These are phyloP conservation scores for Sclerotinia borealis DNA, from an alignment of 2,329 filamentous ascomycete species.

Conservation along the genomic window DNA sequence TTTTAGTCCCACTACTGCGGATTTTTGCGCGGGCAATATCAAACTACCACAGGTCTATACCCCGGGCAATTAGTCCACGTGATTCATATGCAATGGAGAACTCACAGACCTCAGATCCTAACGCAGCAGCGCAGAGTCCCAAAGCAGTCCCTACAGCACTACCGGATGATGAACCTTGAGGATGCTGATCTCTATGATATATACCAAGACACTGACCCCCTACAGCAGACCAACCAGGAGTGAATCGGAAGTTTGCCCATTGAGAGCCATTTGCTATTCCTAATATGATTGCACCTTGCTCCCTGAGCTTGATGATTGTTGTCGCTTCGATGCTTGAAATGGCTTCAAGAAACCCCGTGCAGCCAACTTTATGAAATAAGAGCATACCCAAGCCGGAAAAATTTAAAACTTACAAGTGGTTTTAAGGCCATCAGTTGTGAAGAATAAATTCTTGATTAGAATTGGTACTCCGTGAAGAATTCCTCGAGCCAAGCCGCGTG, in stretches of 20 bases:
- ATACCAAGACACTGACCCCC: conserved; percentile 55
- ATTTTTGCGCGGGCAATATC: conserved; percentile 44
- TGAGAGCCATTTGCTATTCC: conserved; percentile 40
- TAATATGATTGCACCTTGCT: conserved; percentile 15
- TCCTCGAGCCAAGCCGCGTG: conserved; percentile 14
- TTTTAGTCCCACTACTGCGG: conserved; percentile 61
- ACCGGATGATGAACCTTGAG: conserved; percentile 10
- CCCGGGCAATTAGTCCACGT: conserved; percentile 1
- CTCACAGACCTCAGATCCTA: conserved; percentile 50
- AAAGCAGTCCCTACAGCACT: conserved; percentile 13
- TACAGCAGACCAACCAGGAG: conserved; percentile 54
- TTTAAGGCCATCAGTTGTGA: conserved; percentile 53
- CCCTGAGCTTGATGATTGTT: conserved; percentile 31
- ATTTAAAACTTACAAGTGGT: conserved; percentile 37
- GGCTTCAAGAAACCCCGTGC: conserved; percentile 42
- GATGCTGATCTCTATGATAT: conserved; percentile 36
- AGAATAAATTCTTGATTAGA: conserved; percentile 54
- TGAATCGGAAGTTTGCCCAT: conserved; percentile 48
- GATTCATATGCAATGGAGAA: neutral
- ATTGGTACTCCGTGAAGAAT: conserved; percentile 52
- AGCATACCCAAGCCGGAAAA: neutral
- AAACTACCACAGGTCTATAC: conserved; percentile 50
- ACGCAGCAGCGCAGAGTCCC: conserved; percentile 10
- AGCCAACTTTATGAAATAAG: conserved; percentile 29
- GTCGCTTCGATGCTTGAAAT: conserved; percentile 47